Conservation (phyloP, 2,329 filamentous ascomycete genomes). For the Colletotrichum plurivorum region DNA sequence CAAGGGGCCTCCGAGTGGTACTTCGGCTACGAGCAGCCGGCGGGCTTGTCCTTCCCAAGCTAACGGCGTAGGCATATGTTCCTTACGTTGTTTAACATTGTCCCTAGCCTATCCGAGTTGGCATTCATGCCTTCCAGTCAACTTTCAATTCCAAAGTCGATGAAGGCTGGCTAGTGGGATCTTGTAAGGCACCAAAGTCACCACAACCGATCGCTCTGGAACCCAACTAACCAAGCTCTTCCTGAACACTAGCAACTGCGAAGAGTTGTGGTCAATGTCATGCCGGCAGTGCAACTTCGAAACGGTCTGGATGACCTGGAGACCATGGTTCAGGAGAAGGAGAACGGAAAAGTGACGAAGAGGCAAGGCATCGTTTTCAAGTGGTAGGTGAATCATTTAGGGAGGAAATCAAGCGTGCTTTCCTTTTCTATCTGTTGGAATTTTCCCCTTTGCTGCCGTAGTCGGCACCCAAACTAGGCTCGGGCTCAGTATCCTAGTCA, state of each 20-base stretch:
- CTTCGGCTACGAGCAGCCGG: too few relatives aligned
- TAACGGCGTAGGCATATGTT: too few relatives aligned
- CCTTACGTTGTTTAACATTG: too few relatives aligned
- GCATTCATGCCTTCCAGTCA: slow-evolving; percentile 4
- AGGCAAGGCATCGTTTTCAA: slow-evolving; percentile 54
- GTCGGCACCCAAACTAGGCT: too few relatives aligned
- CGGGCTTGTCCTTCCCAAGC: too few relatives aligned
- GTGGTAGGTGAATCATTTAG: background rate
- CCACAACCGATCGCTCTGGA: background rate
- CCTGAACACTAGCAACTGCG: slow-evolving; percentile 39
- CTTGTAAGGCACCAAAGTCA: slow-evolving; percentile 31
- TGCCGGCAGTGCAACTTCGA: slow-evolving; percentile 54
- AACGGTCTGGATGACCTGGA: slow-evolving; percentile 55
- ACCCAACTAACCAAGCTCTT: background rate
- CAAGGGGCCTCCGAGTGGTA: too few relatives aligned
- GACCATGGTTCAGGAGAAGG: slow-evolving; percentile 55
- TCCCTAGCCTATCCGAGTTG: too few relatives aligned
- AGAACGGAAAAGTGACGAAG: slow-evolving; percentile 51
- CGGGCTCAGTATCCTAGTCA: slow-evolving; percentile 12
- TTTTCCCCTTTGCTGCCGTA: too few relatives aligned
- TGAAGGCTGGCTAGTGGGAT: slow-evolving; percentile 44
- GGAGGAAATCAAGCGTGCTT: too few relatives aligned
- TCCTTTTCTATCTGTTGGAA: too few relatives aligned
- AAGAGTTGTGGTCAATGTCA: slow-evolving; percentile 55
- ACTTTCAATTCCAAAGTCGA: slow-evolving; percentile 22